Evolutionary conservation across 495 filamentous ascomycete species (phyloP), one percentile per base, ranked within the genome.

Genomic region (Neurospora sp.): DNA sequence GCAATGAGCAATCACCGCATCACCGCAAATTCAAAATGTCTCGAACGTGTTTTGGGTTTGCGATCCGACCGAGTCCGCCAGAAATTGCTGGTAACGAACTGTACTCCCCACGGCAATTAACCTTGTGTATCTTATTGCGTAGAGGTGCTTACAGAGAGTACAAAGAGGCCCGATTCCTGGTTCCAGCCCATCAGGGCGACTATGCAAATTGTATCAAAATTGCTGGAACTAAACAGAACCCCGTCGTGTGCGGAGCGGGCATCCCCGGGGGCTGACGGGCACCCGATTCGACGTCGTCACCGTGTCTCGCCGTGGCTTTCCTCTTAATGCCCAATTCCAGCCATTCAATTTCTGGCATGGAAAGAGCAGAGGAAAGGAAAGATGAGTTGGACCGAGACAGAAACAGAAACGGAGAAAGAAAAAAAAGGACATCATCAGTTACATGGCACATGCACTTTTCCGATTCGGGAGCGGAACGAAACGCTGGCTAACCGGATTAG

Each of bases 311-410:
- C 53, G 27, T 31, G 27, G 53, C 20, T 46, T 48, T 68, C 31
- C 39, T 69, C 72, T 74, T 74, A 27, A 73, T 75, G 78, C 78
- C 79, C 79, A 78, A 79, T 76, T 72, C 77, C 76, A 76, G 73
- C 77, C 73, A 68, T 74, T 46, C 53, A 71, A 72, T 73, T 75
- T 74, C 69, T 37, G 14, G 53, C 53, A 10, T 3, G 14, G 27
- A 65, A 65, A 8, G 22, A 31, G 48, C 48, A 61, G 48, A 61
- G 48, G 12, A 59, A 27, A 14, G 11, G 10, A 14, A 31, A 14
- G 11, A 14, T 27, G 53, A 31, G 22, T 61, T 61, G 20, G 8
- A 61, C 53, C 53, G 22, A 61, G 53, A 61, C 53, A 61, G 14
- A 61, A 61, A 27, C n/a, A 53, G 46, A 53, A 53, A 27, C 46